phyloP scores from a whole-genome alignment of 2,329 filamentous ascomycete genomes.

The Trichoderma simmonsii region DNA sequence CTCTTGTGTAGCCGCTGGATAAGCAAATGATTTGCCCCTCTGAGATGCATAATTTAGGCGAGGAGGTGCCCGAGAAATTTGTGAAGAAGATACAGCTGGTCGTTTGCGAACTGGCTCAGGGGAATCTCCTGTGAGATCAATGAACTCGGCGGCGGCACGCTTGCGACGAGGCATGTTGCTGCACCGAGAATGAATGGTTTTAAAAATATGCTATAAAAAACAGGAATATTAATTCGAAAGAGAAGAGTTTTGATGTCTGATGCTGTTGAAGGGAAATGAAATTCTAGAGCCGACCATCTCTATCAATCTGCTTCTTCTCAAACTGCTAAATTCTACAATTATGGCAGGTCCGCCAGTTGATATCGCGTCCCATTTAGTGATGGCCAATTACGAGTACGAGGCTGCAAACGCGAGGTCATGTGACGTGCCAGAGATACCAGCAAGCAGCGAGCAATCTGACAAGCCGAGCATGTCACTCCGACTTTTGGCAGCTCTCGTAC shows the following conservation, averaged over 20 bases:
- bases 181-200: background rate
- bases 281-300: background rate
- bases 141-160: slow-evolving; percentile 33
- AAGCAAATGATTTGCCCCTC: background rate
- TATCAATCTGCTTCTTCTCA: background rate
- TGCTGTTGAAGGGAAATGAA: background rate
- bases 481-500: background rate
- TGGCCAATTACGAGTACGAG: background rate
- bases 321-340: background rate
- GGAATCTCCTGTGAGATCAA: slow-evolving; percentile 44
- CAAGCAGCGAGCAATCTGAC: background rate
- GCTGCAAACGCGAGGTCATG: slow-evolving; percentile 8
- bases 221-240: background rate
- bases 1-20: slow-evolving; percentile 27
- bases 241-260: background rate
- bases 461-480: background rate
- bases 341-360: background rate
- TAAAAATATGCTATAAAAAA: background rate
- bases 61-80: background rate
- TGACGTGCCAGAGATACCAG: background rate
- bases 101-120: slow-evolving; percentile 28
- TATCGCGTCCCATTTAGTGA: background rate
- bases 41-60: slow-evolving; percentile 21
- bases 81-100: slow-evolving; percentile 22
- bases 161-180: slow-evolving; percentile 29